Conservation (phyloP, 1,139 yeast genomes). For the Lodderomyces orthopsilosis region DNA sequence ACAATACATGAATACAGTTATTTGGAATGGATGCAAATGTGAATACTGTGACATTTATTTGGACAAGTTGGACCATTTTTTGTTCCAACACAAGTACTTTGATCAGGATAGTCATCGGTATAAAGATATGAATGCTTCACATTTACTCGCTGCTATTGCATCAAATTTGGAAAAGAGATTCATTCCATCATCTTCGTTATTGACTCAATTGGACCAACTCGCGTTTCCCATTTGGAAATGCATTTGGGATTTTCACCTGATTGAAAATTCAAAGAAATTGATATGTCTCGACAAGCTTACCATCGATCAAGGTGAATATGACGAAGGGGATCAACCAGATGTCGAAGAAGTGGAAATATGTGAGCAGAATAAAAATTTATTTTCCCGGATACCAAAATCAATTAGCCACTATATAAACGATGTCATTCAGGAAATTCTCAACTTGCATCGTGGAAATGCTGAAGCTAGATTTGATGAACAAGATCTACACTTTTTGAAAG, state of each 20-base stretch:
- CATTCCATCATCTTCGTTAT: slow-evolving; percentile 16
- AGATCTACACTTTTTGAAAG: slow-evolving; percentile 17
- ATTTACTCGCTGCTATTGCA: slow-evolving; percentile 52
- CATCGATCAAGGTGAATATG: slow-evolving; percentile 40
- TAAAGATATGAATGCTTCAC: slow-evolving; percentile 60
- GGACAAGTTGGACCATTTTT: slow-evolving; percentile 51
- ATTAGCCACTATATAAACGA: slow-evolving; percentile 37
- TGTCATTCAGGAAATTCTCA: slow-evolving; percentile 27
- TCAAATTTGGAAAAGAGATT: slow-evolving; percentile 39
- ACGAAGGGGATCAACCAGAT: slow-evolving; percentile 19
- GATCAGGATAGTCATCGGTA: slow-evolving; percentile 41
- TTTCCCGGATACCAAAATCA: slow-evolving; percentile 20
- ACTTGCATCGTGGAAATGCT: slow-evolving; percentile 44
- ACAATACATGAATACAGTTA: slow-evolving; percentile 60
- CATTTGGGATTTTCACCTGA: slow-evolving; percentile 41
- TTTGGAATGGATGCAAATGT: slow-evolving; percentile 80
- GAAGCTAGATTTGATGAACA: slow-evolving; percentile 21
- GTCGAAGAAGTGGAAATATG: slow-evolving; percentile 17
- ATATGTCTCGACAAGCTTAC: slow-evolving; percentile 34
- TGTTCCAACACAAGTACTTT: slow-evolving; percentile 62
- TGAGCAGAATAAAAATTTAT: slow-evolving; percentile 14
- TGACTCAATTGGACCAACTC: slow-evolving; percentile 23
- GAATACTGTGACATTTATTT: slow-evolving; percentile 48
- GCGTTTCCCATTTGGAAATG: slow-evolving; percentile 23
- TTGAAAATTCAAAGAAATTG: slow-evolving; percentile 17